Conservation (phyloP, 495 filamentous ascomycete genomes). For the Rhypophila decipiens region DNA sequence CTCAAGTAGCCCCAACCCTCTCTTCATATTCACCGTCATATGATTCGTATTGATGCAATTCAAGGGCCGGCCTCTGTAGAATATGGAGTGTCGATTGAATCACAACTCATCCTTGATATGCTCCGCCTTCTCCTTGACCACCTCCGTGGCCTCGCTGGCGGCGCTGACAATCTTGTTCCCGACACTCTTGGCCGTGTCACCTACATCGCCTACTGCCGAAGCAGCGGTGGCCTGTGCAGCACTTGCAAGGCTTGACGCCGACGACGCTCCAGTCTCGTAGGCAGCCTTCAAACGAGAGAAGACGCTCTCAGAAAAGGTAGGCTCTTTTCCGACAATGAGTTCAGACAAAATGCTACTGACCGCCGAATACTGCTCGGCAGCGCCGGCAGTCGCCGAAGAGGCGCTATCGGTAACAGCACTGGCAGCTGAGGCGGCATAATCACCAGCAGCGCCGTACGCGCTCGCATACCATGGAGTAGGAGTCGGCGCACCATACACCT, state of each 20-base stretch:
- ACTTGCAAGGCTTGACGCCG: conserved; percentile 29
- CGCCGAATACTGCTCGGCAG: conserved; percentile 57
- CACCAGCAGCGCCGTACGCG: conserved; percentile 24
- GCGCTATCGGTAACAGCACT: conserved; percentile 22
- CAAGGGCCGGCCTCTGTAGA: too few species aligned
- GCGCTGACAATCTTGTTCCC: conserved; percentile 28
- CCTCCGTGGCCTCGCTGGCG: conserved; percentile 37
- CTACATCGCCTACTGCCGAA: conserved; percentile 12
- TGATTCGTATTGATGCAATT: too few species aligned
- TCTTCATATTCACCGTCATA: too few species aligned
- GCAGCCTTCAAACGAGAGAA: conserved; percentile 63
- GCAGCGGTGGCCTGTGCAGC: conserved; percentile 27
- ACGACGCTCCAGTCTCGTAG: conserved; percentile 31
- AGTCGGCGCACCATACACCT: conserved; percentile 67
- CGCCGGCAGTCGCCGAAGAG: conserved; percentile 46
- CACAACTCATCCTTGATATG: conserved; percentile 56
- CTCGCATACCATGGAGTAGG: conserved; percentile 52
- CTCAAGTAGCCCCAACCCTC: too few species aligned
- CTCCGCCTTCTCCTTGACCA: conserved; percentile 38
- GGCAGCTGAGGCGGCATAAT: conserved; percentile 17
- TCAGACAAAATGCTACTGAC: conserved; percentile 70
- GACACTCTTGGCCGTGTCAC: conserved; percentile 21
- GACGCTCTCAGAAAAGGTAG: conserved; percentile 75
- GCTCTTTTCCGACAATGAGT: conserved; percentile 69
- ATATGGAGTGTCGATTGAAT: too few species aligned